A percentile compares a stretch with the other conserved stretches of the same genome.
Conservation (phyloP, 2,329 filamentous ascomycete genomes). For the Sporothrix sp. region DNA sequence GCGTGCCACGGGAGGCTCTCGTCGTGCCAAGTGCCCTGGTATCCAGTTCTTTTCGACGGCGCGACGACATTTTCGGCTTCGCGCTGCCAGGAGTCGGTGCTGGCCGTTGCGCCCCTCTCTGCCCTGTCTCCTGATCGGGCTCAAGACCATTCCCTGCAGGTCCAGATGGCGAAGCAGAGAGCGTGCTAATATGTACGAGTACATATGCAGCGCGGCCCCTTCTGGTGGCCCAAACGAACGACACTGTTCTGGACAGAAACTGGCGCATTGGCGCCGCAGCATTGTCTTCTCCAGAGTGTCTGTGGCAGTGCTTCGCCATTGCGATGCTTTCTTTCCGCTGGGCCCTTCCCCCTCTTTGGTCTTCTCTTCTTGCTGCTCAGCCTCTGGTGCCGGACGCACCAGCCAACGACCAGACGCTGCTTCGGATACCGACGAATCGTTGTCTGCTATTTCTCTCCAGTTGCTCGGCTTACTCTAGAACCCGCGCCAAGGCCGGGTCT, state of each 20-base stretch:
- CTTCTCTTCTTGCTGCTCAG: background rate
- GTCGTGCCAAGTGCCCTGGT: no score
- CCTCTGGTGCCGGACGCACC: background rate
- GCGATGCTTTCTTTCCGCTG: background rate
- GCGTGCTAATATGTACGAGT: no score
- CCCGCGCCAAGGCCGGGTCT: background rate
- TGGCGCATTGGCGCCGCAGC: no score
- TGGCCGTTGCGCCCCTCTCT: background rate
- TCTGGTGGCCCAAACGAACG: no score
- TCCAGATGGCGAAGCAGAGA: no score
- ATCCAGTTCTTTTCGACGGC: constrained; percentile 1
- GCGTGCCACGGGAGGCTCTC: background rate
- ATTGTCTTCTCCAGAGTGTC: background rate
- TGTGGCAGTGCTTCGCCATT: constrained; percentile 9
- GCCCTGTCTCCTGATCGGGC: no score
- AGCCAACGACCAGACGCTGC: constrained; percentile 1
- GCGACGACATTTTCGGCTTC: background rate
- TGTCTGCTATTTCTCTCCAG: background rate
- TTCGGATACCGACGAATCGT: constrained; percentile 2
- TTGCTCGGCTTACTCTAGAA: constrained; percentile 5
- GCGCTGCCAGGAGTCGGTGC: background rate
- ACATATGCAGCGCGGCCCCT: no score
- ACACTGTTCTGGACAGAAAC: no score
- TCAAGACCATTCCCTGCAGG: no score
- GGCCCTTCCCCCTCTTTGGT: background rate